Conservation (phyloP, 2,329 filamentous ascomycete genomes). For the Colletotrichum lentis region DNA sequence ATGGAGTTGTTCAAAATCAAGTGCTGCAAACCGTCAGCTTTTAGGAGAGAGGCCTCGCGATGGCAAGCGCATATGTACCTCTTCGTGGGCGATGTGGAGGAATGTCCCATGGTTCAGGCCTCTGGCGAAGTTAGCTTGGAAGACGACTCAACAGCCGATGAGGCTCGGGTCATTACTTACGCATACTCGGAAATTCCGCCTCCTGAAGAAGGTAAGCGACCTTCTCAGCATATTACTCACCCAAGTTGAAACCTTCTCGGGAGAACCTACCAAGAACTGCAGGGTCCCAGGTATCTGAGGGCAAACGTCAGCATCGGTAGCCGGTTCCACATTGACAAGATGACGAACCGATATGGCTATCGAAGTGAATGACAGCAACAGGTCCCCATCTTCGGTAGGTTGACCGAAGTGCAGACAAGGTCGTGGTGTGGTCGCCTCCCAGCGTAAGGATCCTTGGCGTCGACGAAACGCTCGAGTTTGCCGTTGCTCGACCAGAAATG, state of each 20-base stretch:
- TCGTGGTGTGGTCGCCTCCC: slow-evolving; percentile 72
- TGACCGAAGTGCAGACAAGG: slow-evolving; percentile 68
- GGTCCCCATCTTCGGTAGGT: slow-evolving; percentile 64
- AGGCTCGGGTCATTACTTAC: slow-evolving; percentile 46
- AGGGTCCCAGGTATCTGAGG: slow-evolving; percentile 75
- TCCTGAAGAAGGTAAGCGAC: slow-evolving; percentile 44
- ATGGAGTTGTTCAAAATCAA: slow-evolving; percentile 66
- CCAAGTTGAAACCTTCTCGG: slow-evolving; percentile 14
- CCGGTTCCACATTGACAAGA: slow-evolving; percentile 39
- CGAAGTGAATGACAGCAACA: slow-evolving; percentile 71
- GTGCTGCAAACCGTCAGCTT: slow-evolving; percentile 44
- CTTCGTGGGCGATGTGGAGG: slow-evolving; percentile 68
- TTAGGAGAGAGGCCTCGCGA: background rate
- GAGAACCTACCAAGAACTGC: slow-evolving; percentile 56
- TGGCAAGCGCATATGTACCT: slow-evolving; percentile 45
- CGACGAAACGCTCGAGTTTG: slow-evolving; percentile 54
- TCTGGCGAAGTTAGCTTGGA: slow-evolving; percentile 42
- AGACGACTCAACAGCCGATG: background rate
- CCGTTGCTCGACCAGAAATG: slow-evolving; percentile 46
- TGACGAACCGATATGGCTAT: slow-evolving; percentile 65
- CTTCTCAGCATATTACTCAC: background rate
- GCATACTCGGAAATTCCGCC: slow-evolving; percentile 68
- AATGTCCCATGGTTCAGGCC: slow-evolving; percentile 70
- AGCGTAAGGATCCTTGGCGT: slow-evolving; percentile 66
- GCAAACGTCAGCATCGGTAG: slow-evolving; percentile 31